Percentiles rank a stretch among this genome's conserved stretches.
Evolutionary conservation across 2,329 filamentous ascomycete species (phyloP).

Genomic region (Epichloe sibirici): DNA sequence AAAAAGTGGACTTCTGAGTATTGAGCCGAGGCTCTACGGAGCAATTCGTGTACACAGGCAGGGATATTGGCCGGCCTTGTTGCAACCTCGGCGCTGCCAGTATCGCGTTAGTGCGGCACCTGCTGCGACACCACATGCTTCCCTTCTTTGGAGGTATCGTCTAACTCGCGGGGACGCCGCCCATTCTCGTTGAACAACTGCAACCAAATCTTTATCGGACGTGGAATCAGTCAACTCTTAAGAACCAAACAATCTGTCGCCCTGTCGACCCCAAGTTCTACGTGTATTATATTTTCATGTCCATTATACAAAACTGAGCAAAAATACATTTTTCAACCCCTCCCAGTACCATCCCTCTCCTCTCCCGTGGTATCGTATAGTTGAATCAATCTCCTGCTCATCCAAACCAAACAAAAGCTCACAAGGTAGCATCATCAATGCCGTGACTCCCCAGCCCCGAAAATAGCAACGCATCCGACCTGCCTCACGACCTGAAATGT

Average conservation of each 20-base stretch:
- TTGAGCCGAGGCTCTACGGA: constrained; percentile 4
- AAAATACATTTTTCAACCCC: background rate
- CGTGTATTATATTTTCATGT: background rate
- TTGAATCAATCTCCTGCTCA: background rate
- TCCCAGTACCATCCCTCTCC: background rate
- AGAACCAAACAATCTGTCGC: too few relatives aligned
- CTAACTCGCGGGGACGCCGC: too few relatives aligned
- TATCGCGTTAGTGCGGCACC: background rate
- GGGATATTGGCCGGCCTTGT: background rate
- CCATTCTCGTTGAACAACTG: too few relatives aligned
- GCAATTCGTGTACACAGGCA: too few relatives aligned
- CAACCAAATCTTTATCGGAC: too few relatives aligned
- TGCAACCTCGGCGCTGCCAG: background rate
- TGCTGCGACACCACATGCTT: too few relatives aligned
- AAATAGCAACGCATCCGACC: background rate
- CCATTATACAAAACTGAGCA: background rate
- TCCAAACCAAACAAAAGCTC: background rate
- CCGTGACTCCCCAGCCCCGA: too few relatives aligned
- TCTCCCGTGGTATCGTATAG: background rate
- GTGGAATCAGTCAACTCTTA: too few relatives aligned
- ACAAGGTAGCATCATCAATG: too few relatives aligned
- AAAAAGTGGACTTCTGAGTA: background rate
- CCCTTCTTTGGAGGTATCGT: too few relatives aligned
- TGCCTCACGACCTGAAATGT: constrained; percentile 2
- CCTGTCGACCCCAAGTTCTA: too few relatives aligned